Percentiles rank a stretch among this genome's conserved stretches.
These are phyloP conservation scores for slime mould (Dictyostelium discoideum) DNA, from an alignment of 78 protist species.

Conservation along the genomic window DNA sequence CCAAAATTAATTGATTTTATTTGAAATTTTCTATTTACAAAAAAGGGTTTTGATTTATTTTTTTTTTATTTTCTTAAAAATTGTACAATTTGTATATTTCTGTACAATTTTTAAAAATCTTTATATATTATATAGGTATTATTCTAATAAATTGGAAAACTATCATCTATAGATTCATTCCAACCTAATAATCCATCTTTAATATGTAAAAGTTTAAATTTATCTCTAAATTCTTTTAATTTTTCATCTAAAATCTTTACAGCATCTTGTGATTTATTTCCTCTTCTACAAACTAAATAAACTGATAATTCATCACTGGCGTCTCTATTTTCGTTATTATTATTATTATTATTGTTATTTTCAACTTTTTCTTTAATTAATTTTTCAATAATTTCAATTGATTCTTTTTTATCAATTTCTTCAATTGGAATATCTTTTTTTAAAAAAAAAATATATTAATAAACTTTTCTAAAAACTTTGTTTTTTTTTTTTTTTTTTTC, in stretches of 20 bases:
- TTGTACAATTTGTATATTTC: neutral
- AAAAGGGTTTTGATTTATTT: no score
- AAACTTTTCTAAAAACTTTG: neutral
- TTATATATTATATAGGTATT: neutral
- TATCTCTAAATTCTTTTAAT: neutral
- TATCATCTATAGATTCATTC: conserved; percentile 42
- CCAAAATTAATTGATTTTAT: no score
- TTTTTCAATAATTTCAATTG: neutral
- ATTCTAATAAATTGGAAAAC: conserved; percentile 66
- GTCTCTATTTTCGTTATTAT: neutral
- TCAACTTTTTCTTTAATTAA: neutral
- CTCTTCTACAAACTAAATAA: conserved; percentile 77
- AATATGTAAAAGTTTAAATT: conserved; percentile 32
- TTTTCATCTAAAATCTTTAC: conserved; percentile 12
- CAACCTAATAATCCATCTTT: conserved; percentile 74
- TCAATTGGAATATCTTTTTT: conserved; percentile 53
- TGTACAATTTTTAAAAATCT: neutral
- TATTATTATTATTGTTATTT: no score
- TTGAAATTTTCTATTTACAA: no score
- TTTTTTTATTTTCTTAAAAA: no score
- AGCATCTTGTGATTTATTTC: conserved; percentile 83
- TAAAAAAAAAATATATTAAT: neutral
- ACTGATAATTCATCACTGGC: neutral
- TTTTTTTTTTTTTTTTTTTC: no score
- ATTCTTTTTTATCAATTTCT: conserved; percentile 19